Evolutionary conservation across 2,329 filamentous ascomycete species (phyloP), one percentile per base, ranked within the genome.

Genomic region (Exophiala calicioides): DNA sequence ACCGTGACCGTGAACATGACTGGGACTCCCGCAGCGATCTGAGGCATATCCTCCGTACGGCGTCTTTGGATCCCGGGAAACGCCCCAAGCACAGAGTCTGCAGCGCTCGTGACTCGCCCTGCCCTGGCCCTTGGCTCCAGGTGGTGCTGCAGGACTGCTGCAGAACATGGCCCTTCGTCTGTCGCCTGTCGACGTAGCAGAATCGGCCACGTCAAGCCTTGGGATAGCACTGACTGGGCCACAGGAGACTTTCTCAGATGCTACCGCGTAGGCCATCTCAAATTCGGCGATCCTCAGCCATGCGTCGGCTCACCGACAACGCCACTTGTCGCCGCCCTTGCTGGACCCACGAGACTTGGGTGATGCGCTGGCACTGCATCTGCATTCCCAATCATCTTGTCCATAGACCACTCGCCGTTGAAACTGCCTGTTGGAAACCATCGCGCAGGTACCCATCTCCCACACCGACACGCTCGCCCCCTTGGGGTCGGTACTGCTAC

Each of bases 341-440:
- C 30, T 35, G 21, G 52, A 42, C 44, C 52, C 52, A 51, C 48
- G 42, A 37, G n/a, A n/a, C 44, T 34, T 48, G 47, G 40, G 40
- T 50, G 52, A 55, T 55, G 52, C 52, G 52, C 30, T 55, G 52
- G 52, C 52, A 52, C 37, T 49, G 51, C 51, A 48, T 36, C 36
- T 38, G 21, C 46, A 12, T 46, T 43, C 41, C 23, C 15, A 42
- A 46, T 33, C 32, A 18, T 26, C 20, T 26, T 20, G 31, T 26
- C 26, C 35, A 38, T 38, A 32, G 19, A 35, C 38, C 31, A 53
- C 42, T 35, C 33, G 15, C 18, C 33, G 38, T 27, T 32, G 38
- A 53, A 34, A 29, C 35, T 37, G 38, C 31, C 36, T 15, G 43
- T 19, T 45, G 34, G 44, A 35, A 39, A 21, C 36, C 20, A 9